Base-by-base conservation (phyloP, 495 filamentous ascomycete species). In the Staphylotrichum longicolle region DNA sequence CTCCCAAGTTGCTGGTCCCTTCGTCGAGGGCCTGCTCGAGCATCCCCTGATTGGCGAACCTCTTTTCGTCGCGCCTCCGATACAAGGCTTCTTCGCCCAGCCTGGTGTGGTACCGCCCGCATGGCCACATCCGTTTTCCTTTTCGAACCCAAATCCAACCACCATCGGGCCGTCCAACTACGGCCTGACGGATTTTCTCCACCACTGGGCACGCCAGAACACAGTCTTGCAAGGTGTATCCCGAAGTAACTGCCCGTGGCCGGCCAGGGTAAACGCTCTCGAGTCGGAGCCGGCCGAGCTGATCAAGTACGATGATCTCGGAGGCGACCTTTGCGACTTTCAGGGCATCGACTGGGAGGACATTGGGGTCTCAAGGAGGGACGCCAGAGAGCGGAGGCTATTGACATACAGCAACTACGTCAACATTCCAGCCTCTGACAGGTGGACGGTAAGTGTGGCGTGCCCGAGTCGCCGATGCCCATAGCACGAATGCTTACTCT, bases 331-430 rank as follows among this genome's bases (percentile, higher is more conserved):
- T 20, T 89, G 77, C 65, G 91, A 96, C 69, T 71, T 91, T 34
- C 91, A 96, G 69, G 89, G 91, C 54, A 88, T 96, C 44, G 78
- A 88, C 51, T 96, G 91, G 85, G 77, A 81, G 8, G 76, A 77
- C 1, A 65, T 93, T 5, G 85, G 84, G 5, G 85, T 90, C 4
- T 82, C 78, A 15, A 82, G 87, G 48, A 68, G 74, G 6, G 77
- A 82, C 40, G 89, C 89, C 27, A 79, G 86, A 55, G 74, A 77
- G 37, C 75, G 85, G 45, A 83, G 90, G 39, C 68, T 77, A 47
- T 65, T 72, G 37, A 82, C 77, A 4, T 88, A 87, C 59, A 78
- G 68, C 54, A 88, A 87, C 62, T 87, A 86, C 60, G 75, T 76
- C 30, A 88, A 86, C 58, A 57, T 64, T 37, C 35, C 60, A 2